A percentile compares a stretch with the other conserved stretches of the same genome.
Evolutionary conservation across 176 grass and related monocot genomes (phyloP).

Genomic region (Aegilops sharonensis): DNA sequence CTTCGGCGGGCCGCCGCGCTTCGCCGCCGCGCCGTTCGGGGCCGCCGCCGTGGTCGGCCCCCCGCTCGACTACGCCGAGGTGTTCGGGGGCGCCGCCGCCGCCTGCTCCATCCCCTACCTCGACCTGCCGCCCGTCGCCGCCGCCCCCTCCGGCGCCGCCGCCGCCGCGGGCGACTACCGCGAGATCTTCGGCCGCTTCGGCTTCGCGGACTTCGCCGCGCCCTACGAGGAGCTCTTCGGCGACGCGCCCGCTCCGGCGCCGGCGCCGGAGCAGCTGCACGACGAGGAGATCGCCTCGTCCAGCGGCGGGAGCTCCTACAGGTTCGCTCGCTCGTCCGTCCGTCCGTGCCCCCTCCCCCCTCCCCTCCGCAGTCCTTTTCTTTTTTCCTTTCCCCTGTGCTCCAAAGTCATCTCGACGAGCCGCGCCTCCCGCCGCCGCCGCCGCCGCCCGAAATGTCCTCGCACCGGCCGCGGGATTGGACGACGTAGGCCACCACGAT

Average conservation of each 20-base stretch:
- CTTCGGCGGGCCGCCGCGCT: constrained; percentile 63
- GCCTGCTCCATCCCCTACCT: constrained; percentile 90
- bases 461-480: neutral
- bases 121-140: constrained; percentile 51
- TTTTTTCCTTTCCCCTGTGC: too few relatives aligned
- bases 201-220: constrained; percentile 63
- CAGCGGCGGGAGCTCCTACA: constrained; percentile 43
- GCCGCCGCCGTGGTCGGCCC: constrained; percentile 49
- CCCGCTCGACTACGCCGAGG: constrained; percentile 2
- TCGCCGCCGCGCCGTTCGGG: constrained; percentile 26
- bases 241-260: constrained; percentile 4
- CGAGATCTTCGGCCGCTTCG: constrained; percentile 78
- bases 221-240: constrained; percentile 80
- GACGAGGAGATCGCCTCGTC: constrained; percentile 39
- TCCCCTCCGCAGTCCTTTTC: neutral
- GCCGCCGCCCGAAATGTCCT: neutral
- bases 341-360: too few relatives aligned
- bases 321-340: constrained; percentile 15
- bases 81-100: constrained; percentile 41
- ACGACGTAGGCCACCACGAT: neutral
- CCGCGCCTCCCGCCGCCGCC: neutral
- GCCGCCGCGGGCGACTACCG: constrained; percentile 54
- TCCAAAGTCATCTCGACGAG: neutral
- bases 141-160: neutral
- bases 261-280: neutral